phyloP scores from a whole-genome alignment of 805 yeast species.

The Candida sonorensis region DNA sequence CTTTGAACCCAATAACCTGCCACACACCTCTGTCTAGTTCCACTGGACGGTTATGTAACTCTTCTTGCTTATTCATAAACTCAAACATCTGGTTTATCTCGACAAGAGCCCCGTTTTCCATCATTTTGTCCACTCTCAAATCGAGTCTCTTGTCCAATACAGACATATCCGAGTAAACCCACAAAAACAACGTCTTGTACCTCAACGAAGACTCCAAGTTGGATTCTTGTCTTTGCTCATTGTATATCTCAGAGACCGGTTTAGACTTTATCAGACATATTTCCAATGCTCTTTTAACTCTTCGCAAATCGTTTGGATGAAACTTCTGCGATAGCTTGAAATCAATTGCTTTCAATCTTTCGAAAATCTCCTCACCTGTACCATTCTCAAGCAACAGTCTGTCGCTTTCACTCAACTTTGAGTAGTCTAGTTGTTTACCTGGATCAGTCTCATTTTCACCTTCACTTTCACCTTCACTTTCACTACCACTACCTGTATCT shows the following conservation, averaged over 20 bases:
- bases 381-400: constrained; percentile 30
- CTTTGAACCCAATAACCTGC: constrained; percentile 95
- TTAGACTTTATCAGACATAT: constrained; percentile 62
- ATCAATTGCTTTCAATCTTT: constrained; percentile 47
- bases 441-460: too few relatives aligned
- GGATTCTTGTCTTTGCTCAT: constrained; percentile 44
- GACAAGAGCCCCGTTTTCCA: constrained; percentile 55
- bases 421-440: too few relatives aligned
- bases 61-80: constrained; percentile 30
- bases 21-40: constrained; percentile 71
- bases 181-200: constrained; percentile 61
- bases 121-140: constrained; percentile 77
- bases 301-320: constrained; percentile 84
- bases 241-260: constrained; percentile 65
- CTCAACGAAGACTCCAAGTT: constrained; percentile 41
- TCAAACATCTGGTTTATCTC: constrained; percentile 61
- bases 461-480: too few relatives aligned
- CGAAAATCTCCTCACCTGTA: constrained; percentile 42
- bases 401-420: constrained; percentile 10
- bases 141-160: constrained; percentile 62
- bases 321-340: constrained; percentile 72
- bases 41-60: constrained; percentile 28
- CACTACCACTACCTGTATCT: constrained; percentile 21
- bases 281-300: constrained; percentile 76
- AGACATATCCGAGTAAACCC: constrained; percentile 70